Base-by-base conservation (phyloP, 1,284 basidiomycete species). In the Tilletia walkeri region DNA sequence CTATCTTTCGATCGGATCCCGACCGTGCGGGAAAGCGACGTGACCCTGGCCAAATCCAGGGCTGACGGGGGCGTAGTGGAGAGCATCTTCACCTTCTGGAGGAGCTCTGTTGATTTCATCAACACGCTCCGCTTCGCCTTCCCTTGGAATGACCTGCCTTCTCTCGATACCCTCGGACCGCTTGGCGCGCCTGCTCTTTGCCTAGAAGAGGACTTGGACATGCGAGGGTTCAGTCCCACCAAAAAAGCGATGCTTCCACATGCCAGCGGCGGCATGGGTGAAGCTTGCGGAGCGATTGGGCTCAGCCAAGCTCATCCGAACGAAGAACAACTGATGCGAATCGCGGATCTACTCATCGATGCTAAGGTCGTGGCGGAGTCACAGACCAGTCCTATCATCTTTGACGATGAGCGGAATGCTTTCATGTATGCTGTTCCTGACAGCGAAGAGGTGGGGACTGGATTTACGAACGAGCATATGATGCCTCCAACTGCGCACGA, bases 271-370 rank as follows among this genome's bases (percentile, higher is more conserved):
- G 66, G 75, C 66, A 70, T 72, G 73, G 70, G 78, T 70, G 79
- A 79, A 10, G 76, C 72, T 18, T 75, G 66, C 47, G 73, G 70
- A 48, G 69, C 72, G 45, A 73, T 67, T 48, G 38, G 72, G 67
- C 68, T 72, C 68, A 70, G 72, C 69, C 88, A 89, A 69, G 89
- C 91, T 7, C 95, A 96, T 85, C 95, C 95, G 2, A 97, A 96
- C 77, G 94, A 93, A 76, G 93, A 95, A 85, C 92, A 95, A 79
- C 86, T 97, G 65, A 95, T 96, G 93, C 88, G 95, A 71, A 92
- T 98, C 68, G 87, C 89, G 41, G 95, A 97, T 84, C 85, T 98
- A 65, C 86, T 95, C 67, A 86, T 87, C 36, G 94, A 97, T 79
- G 91, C 90, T 1, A 88, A 86, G 73, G 84, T 85, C 9, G 81